phyloP scores from a whole-genome alignment of 495 filamentous ascomycete genomes.

The Extremus antarcticus region DNA sequence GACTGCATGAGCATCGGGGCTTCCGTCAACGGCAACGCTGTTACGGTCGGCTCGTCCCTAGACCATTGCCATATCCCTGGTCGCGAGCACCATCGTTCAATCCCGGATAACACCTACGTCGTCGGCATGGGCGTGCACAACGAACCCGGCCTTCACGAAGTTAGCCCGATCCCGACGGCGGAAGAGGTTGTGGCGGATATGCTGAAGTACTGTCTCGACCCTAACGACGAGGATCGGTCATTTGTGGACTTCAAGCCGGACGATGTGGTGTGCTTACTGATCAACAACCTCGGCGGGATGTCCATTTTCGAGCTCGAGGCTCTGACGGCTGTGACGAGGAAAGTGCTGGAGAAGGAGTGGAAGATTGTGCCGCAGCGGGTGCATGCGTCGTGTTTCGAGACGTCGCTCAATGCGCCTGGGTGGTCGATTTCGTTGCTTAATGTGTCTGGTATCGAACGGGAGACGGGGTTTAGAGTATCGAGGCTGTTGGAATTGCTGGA shows the following conservation, averaged over 20 bases:
- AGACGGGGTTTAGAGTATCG: conserved; percentile 32
- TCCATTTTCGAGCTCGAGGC: conserved; percentile 51
- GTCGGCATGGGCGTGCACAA: conserved; percentile 55
- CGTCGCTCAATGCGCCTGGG: conserved; percentile 51
- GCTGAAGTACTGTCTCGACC: conserved; percentile 44
- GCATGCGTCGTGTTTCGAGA: conserved; percentile 42
- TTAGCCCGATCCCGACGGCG: conserved; percentile 43
- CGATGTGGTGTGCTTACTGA: conserved; percentile 45
- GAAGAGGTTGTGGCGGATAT: conserved; percentile 45
- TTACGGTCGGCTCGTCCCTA: conserved; percentile 48
- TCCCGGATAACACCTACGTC: conserved; percentile 40
- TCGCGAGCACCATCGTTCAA: conserved; percentile 41
- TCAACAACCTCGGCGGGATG: conserved; percentile 56
- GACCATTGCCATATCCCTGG: conserved; percentile 57
- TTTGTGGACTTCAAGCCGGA: conserved; percentile 46
- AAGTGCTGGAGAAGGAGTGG: conserved; percentile 41
- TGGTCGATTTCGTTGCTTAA: conserved; percentile 52
- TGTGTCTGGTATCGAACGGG: conserved; percentile 35
- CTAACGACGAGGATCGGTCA: conserved; percentile 43
- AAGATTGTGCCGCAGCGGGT: conserved; percentile 31
- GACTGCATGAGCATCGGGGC: conserved; percentile 45
- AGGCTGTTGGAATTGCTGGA: conserved; percentile 46
- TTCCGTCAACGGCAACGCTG: conserved; percentile 42
- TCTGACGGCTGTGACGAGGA: conserved; percentile 42
- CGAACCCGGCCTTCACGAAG: conserved; percentile 46